These are phyloP conservation scores for Kluyveromyces marxianus DNA, from an alignment of 1,139 yeast species.

Conservation along the genomic window DNA sequence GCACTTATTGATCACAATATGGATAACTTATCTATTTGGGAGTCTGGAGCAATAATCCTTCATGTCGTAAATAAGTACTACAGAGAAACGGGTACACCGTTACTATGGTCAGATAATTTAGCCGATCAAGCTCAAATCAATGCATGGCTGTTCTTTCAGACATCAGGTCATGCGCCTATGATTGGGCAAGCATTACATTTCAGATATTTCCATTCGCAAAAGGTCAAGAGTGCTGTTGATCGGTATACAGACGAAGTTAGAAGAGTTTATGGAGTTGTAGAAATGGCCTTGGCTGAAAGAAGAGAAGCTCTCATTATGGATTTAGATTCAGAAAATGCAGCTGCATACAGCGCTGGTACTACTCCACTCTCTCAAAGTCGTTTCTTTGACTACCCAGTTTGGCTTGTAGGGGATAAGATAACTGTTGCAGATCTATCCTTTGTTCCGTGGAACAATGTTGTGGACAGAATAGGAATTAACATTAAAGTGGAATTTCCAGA, in stretches of 20 bases:
- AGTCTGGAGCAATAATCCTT: slow-evolving; percentile 81
- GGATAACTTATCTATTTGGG: slow-evolving; percentile 84
- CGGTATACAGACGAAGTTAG: slow-evolving; percentile 90
- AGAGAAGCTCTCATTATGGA: slow-evolving; percentile 89
- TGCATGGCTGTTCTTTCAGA: slow-evolving; percentile 90
- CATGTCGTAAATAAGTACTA: slow-evolving; percentile 64
- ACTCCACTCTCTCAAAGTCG: slow-evolving; percentile 81
- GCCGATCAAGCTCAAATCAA: slow-evolving; percentile 81
- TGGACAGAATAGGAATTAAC: slow-evolving; percentile 84
- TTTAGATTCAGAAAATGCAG: slow-evolving; percentile 78
- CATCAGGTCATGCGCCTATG: slow-evolving; percentile 97
- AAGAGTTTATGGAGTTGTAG: slow-evolving; percentile 88
- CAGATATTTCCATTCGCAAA: slow-evolving; percentile 81
- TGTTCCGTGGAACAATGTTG: slow-evolving; percentile 96
- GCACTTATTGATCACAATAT: slow-evolving; percentile 83
- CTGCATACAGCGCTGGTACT: slow-evolving; percentile 83
- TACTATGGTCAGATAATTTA: slow-evolving; percentile 73
- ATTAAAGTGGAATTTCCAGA: slow-evolving; percentile 87
- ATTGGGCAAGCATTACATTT: slow-evolving; percentile 95
- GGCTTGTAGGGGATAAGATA: slow-evolving; percentile 88
- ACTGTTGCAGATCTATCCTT: slow-evolving; percentile 88
- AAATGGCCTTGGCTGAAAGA: slow-evolving; percentile 90
- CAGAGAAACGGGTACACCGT: slow-evolving; percentile 64
- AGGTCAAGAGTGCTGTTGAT: slow-evolving; percentile 83
- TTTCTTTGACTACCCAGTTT: slow-evolving; percentile 87